Evolutionary conservation across 1,139 yeast species (phyloP).

Genomic region (Pichia sp.): DNA sequence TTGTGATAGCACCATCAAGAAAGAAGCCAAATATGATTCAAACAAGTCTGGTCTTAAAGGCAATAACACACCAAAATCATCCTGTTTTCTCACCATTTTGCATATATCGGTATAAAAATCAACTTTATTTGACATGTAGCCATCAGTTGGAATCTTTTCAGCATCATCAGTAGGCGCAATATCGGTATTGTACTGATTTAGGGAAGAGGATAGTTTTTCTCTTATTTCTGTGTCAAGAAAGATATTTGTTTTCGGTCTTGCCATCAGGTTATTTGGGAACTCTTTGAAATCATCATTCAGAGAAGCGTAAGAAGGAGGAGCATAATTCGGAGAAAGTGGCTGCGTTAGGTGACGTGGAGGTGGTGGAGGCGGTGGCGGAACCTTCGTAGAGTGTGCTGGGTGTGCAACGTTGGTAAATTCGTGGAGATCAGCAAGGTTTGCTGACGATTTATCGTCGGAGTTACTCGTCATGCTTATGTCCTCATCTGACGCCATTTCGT

Average conservation of each 20-base stretch:
- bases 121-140: not conserved
- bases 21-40: constrained; percentile 38
- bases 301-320: constrained; percentile 3
- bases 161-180: not conserved
- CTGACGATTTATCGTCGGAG: not conserved
- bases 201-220: constrained; percentile 1
- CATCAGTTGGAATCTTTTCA: not conserved
- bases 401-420: constrained; percentile 5
- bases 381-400: constrained; percentile 9
- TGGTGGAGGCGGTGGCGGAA: constrained; percentile 10
- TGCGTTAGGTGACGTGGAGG: constrained; percentile 5
- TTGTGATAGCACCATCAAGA: constrained; percentile 39
- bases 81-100: constrained; percentile 19
- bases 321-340: not conserved
- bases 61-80: constrained; percentile 35
- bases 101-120: constrained; percentile 32
- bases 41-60: constrained; percentile 33
- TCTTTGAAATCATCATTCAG: not conserved
- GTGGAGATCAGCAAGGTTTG: not conserved
- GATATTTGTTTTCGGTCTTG: not conserved
- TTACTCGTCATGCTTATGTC: constrained; percentile 11
- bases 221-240: constrained; percentile 8
- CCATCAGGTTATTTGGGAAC: not conserved
- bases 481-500: not conserved
- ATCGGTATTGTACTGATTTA: not conserved